Base-by-base conservation (phyloP, 208 protist species). In the Lotmaria passim region DNA sequence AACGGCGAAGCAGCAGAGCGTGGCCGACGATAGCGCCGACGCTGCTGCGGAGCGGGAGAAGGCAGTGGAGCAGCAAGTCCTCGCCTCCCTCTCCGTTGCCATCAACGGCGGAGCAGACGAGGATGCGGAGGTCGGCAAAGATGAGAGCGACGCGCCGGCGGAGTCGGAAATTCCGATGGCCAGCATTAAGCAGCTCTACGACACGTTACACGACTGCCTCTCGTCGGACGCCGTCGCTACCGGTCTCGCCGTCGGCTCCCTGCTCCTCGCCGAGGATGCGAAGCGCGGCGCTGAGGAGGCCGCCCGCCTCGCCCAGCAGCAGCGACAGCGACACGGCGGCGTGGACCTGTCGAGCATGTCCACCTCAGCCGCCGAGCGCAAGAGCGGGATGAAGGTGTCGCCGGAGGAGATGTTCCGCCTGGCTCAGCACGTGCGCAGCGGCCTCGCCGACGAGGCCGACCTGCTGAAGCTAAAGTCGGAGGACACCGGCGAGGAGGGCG, bases 381-480 rank as follows among this genome's bases (percentile, higher is more conserved):
- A 79, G 53, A 75, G 78, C 28, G 80, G 78, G 44, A 90, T 96
- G 89, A 87, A 90, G 65, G 86, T 93, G 31, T 87, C 87, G 28
- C 83, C 87, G 46, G 89, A 96, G 75, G 89, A 96, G 63, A 85
- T 91, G 75, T 93, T 96, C 72, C 91, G 85, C 43, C 83, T 96
- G 61, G 87, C 89, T 19, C 89, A 94, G 79, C 76, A 90, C 58
- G 89, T 93, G 33, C 89, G 89, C 55, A 87, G 73, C 57, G 91
- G 91, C 15, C 75, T 94, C n/a, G 73, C 85, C 7, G 91, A 96
- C 55, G 89, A 96, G 56, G 75, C 91, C 31, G 87, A 86, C 60
- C 71, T 96, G 50, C 78, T 94, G 43, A 73, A 84, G 57, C 59
- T 93, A 51, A 74, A 66, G 31, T 76, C 80, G 2, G 89, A 96